phyloP scores from a whole-genome alignment of 306 rosid species.

The Dryas drummondii region DNA sequence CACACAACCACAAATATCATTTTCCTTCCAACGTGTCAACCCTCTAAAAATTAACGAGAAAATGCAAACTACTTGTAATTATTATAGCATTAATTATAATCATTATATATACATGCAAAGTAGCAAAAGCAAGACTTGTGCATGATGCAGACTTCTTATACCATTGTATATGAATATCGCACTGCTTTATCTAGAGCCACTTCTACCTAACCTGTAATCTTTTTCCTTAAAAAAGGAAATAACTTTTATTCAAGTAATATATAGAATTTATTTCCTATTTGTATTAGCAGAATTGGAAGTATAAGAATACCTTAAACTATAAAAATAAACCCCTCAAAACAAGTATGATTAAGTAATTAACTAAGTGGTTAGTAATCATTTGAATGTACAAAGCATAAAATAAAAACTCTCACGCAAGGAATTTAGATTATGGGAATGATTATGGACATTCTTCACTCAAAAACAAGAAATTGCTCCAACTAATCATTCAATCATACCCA shows the following conservation, averaged over 20 bases:
- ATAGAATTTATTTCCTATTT: no score
- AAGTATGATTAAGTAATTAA: slow-evolving; percentile 1
- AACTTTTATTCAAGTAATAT: no score
- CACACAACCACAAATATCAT: neutral
- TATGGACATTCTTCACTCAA: slow-evolving; percentile 42
- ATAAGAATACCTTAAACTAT: no score
- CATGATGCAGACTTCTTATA: slow-evolving; percentile 10
- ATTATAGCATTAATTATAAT: neutral
- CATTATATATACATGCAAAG: slow-evolving; percentile 4
- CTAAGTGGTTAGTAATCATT: slow-evolving; percentile 39
- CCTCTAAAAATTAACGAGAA: neutral
- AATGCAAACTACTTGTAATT: neutral
- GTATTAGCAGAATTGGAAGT: no score
- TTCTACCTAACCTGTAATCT: no score
- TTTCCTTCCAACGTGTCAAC: neutral
- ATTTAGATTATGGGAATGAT: slow-evolving; percentile 30
- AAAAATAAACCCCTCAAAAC: no score
- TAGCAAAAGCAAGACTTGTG: neutral
- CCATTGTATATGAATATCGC: neutral
- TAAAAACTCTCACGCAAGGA: slow-evolving; percentile 46
- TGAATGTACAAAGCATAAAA: slow-evolving; percentile 34
- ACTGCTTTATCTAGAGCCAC: neutral
- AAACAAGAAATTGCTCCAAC: slow-evolving; percentile 37
- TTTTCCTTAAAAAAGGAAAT: no score
- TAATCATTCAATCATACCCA: slow-evolving; percentile 25